Conservation (phyloP, 1,139 yeast species). For the Hansenula anomala region DNA sequence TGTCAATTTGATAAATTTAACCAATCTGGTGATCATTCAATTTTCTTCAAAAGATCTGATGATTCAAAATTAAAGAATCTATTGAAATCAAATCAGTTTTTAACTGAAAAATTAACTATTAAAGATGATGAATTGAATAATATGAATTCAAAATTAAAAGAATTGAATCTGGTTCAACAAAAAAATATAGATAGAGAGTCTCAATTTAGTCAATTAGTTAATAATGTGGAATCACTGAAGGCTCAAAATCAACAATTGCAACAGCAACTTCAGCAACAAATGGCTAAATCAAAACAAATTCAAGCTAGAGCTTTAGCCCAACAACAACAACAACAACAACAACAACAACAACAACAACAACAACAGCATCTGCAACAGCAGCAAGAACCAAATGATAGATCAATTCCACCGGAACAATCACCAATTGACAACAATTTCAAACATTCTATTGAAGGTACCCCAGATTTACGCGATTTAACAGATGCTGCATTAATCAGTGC, state of each 20-base stretch:
- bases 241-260: constrained; percentile 8
- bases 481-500: constrained; percentile 39
- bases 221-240: constrained; percentile 8
- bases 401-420: constrained; percentile 5
- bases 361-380: constrained; percentile 12
- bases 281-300: too few species aligned
- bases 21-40: constrained; percentile 21
- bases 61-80: neutral
- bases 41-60: neutral
- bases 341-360: constrained; percentile 6
- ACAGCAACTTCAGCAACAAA: constrained; percentile 2
- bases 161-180: neutral
- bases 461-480: constrained; percentile 38
- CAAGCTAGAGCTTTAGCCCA: too few species aligned
- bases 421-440: constrained; percentile 4
- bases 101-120: constrained; percentile 2
- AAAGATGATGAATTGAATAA: constrained; percentile 6
- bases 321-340: constrained; percentile 7
- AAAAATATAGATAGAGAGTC: too few species aligned
- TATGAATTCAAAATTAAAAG: constrained; percentile 1
- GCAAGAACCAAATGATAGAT: constrained; percentile 6
- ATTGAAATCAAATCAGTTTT: constrained; percentile 20
- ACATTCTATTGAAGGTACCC: constrained; percentile 19
- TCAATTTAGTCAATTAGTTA: neutral
- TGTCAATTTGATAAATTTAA: constrained; percentile 61